Conservation (phyloP, 2,329 filamentous ascomycete species). For the Zymoseptoria tritici region DNA sequence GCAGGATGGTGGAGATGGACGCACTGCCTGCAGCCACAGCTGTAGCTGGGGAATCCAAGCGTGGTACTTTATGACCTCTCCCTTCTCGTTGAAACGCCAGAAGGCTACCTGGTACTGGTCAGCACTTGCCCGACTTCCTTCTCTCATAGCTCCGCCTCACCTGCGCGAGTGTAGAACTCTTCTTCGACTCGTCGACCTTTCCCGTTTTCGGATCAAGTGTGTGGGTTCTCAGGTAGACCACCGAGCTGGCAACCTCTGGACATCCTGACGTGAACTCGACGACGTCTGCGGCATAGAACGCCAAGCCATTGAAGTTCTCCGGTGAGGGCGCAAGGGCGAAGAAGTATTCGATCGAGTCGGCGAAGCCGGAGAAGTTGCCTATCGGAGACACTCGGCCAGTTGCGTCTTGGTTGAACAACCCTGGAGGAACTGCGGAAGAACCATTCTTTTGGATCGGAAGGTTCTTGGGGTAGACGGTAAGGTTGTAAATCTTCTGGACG, state of each 20-base stretch:
- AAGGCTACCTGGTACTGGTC: conserved; percentile 31
- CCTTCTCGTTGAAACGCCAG: conserved; percentile 41
- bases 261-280: conserved; percentile 18
- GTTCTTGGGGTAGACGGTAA: conserved; percentile 36
- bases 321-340: conserved; percentile 36
- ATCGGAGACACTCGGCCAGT: conserved; percentile 36
- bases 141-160: background rate
- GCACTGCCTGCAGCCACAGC: conserved; percentile 28
- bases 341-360: conserved; percentile 37
- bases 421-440: conserved; percentile 30
- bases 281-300: conserved; percentile 18
- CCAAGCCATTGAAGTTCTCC: conserved; percentile 16
- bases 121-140: background rate
- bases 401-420: conserved; percentile 34
- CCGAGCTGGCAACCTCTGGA: conserved; percentile 15
- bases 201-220: conserved; percentile 6
- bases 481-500: conserved; percentile 35
- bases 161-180: conserved; percentile 12
- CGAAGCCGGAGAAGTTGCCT: conserved; percentile 37
- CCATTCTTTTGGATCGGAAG: conserved; percentile 31
- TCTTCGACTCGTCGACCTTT: conserved; percentile 7
- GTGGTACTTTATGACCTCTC: conserved; percentile 38
- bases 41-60: conserved; percentile 40
- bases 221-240: conserved; percentile 16
- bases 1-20: background rate